These are phyloP conservation scores for Pseudoneurospora amorphoporcata DNA, from an alignment of 495 filamentous ascomycete genomes.

Conservation along the genomic window DNA sequence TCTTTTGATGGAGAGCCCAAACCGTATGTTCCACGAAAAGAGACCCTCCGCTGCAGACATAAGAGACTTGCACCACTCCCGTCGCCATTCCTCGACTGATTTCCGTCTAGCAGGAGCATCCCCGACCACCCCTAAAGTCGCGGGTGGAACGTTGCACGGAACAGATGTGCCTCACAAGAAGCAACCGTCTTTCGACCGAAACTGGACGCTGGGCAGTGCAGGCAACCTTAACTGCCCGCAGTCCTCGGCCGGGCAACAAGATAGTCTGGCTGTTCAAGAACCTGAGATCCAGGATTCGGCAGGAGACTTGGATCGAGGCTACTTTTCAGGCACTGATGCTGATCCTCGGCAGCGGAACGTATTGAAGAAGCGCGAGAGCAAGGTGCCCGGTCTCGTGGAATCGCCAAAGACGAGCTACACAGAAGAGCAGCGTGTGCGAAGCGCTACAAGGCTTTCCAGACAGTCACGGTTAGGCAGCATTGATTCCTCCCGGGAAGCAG, in stretches of 20 bases:
- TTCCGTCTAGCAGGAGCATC: constrained; percentile 35
- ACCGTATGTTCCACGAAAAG: constrained; percentile 35
- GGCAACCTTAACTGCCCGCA: constrained; percentile 19
- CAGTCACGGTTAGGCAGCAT: constrained; percentile 73
- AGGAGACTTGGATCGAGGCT: constrained; percentile 73
- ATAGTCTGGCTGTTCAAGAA: constrained; percentile 20
- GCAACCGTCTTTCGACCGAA: constrained; percentile 77
- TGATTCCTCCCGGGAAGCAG: constrained; percentile 40
- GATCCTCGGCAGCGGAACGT: constrained; percentile 68
- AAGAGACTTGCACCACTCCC: constrained; percentile 72
- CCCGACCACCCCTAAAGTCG: constrained; percentile 25
- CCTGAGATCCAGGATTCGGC: constrained; percentile 28
- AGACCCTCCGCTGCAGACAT: constrained; percentile 74
- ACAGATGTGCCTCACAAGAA: constrained; percentile 52
- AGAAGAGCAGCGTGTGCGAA: constrained; percentile 56
- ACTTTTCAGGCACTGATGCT: constrained; percentile 83
- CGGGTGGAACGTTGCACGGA: constrained; percentile 26
- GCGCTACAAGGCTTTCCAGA: constrained; percentile 49
- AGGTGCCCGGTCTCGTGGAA: constrained; percentile 43
- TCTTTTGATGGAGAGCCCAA: constrained; percentile 46
- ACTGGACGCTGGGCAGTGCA: constrained; percentile 69
- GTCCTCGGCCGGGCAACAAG: constrained; percentile 39
- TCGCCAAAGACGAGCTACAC: constrained; percentile 55
- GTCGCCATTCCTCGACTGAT: constrained; percentile 83
- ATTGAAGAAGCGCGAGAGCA: constrained; percentile 65